These are phyloP conservation scores for Phytophthora constricta DNA, from an alignment of 352 stramenopile genomes.

Conservation along the genomic window DNA sequence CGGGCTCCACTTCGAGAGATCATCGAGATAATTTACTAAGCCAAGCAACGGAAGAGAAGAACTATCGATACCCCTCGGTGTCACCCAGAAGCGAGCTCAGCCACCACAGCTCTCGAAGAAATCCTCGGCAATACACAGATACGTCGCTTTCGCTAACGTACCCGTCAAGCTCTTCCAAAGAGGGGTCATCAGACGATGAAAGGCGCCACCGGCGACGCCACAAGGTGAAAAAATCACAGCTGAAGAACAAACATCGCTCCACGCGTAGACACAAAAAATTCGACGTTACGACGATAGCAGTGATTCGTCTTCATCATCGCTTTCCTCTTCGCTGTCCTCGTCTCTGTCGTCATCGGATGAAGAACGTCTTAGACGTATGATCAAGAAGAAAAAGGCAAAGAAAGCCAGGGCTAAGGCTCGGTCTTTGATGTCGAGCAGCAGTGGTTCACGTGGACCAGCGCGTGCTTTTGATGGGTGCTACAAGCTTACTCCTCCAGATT, in stretches of 20 bases:
- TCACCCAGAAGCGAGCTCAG: slow-evolving; percentile 20
- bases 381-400: slow-evolving; percentile 29
- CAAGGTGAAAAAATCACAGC: slow-evolving; percentile 20
- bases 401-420: slow-evolving; percentile 19
- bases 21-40: slow-evolving; percentile 10
- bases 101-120: slow-evolving; percentile 5
- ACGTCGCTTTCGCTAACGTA: slow-evolving; percentile 17
- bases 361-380: slow-evolving; percentile 20
- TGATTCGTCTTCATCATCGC: slow-evolving; percentile 31
- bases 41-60: neutral
- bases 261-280: slow-evolving; percentile 22
- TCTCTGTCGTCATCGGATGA: slow-evolving; percentile 35
- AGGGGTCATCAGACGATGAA: slow-evolving; percentile 26
- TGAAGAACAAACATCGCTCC: slow-evolving; percentile 12
- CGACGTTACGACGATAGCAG: slow-evolving; percentile 29
- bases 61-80: neutral
- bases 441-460: slow-evolving; percentile 11
- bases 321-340: slow-evolving; percentile 3
- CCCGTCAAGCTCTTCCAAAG: slow-evolving; percentile 12
- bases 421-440: slow-evolving; percentile 12
- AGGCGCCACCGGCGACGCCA: slow-evolving; percentile 16
- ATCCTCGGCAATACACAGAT: slow-evolving; percentile 6
- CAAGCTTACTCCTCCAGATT: slow-evolving; percentile 8
- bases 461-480: slow-evolving; percentile 19
- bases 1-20: slow-evolving; percentile 6